Evolutionary conservation across 768 basidiomycete species (phyloP).

Genomic region (Hemileccinum rubropunctum): DNA sequence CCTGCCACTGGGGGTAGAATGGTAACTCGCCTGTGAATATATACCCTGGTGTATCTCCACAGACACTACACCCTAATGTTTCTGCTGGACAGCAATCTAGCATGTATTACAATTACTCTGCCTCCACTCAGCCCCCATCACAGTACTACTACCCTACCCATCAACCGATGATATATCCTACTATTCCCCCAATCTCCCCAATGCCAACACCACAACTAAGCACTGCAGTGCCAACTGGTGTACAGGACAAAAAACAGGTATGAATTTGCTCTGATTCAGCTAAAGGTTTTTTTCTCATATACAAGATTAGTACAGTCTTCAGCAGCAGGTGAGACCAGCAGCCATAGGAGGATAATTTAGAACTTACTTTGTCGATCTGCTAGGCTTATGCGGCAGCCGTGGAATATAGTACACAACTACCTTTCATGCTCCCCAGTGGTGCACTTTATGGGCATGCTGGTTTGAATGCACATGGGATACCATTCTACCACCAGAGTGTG

Average conservation of each 20-base stretch:
- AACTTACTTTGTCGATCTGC: background rate
- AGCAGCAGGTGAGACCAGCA: conserved; percentile 43
- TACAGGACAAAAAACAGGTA: conserved; percentile 63
- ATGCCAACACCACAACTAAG: conserved; percentile 50
- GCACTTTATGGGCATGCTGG: conserved; percentile 43
- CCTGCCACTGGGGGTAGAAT: conserved; percentile 40
- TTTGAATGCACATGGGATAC: conserved; percentile 32
- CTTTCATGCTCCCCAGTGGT: conserved; percentile 42
- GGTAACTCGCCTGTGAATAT: conserved; percentile 43
- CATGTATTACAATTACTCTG: conserved; percentile 59
- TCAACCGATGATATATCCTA: conserved; percentile 59
- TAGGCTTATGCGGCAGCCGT: conserved; percentile 43
- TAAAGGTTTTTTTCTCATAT: conserved; percentile 12
- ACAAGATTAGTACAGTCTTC: conserved; percentile 38
- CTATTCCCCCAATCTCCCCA: conserved; percentile 49
- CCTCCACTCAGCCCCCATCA: conserved; percentile 45
- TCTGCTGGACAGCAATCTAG: conserved; percentile 47
- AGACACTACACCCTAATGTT: conserved; percentile 42
- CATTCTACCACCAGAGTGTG: conserved; percentile 36
- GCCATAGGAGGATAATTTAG: background rate
- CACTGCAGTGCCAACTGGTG: conserved; percentile 37
- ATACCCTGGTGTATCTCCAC: conserved; percentile 51
- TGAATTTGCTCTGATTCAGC: conserved; percentile 11
- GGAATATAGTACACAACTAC: conserved; percentile 49
- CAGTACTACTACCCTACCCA: conserved; percentile 60